Evolutionary conservation across 2,329 filamentous ascomycete species (phyloP).

Genomic region (Fusarium sp.): DNA sequence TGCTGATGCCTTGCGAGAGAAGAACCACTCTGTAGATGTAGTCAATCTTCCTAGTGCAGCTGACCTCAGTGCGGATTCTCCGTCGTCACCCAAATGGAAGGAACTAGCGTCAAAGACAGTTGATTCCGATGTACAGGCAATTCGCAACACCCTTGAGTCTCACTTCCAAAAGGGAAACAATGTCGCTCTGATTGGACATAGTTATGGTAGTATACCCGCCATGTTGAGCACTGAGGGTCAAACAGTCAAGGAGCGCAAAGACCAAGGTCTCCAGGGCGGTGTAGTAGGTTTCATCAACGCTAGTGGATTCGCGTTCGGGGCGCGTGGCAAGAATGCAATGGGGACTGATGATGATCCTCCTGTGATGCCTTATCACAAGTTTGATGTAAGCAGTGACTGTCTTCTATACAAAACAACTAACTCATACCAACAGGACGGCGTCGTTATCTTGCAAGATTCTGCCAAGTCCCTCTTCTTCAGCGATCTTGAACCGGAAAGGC

Average conservation of each 20-base stretch:
- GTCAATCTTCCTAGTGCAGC: neutral
- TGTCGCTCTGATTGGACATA: neutral
- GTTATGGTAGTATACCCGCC: slow-evolving; percentile 5
- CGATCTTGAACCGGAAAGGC: neutral
- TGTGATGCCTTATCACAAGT: neutral
- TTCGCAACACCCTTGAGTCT: neutral
- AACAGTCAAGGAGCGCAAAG: neutral
- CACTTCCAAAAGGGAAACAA: neutral
- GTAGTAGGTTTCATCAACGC: neutral
- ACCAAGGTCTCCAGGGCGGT: neutral
- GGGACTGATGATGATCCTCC: neutral
- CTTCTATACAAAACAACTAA: fast-evolving
- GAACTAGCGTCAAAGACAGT: neutral
- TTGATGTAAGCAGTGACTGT: neutral
- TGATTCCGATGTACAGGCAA: neutral
- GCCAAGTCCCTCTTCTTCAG: slow-evolving; percentile 1
- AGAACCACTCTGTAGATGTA: neutral
- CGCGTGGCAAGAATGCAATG: slow-evolving; percentile 2
- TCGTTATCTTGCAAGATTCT: neutral
- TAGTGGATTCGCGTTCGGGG: neutral
- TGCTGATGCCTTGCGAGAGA: neutral
- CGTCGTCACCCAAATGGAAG: neutral
- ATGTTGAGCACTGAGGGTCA: neutral
- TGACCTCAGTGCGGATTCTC: neutral
- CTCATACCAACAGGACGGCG: neutral